A percentile compares a stretch with the other conserved stretches of the same genome.
Evolutionary conservation across 441 rosid genomes (phyloP).

Genomic region (Geranium incanum): DNA sequence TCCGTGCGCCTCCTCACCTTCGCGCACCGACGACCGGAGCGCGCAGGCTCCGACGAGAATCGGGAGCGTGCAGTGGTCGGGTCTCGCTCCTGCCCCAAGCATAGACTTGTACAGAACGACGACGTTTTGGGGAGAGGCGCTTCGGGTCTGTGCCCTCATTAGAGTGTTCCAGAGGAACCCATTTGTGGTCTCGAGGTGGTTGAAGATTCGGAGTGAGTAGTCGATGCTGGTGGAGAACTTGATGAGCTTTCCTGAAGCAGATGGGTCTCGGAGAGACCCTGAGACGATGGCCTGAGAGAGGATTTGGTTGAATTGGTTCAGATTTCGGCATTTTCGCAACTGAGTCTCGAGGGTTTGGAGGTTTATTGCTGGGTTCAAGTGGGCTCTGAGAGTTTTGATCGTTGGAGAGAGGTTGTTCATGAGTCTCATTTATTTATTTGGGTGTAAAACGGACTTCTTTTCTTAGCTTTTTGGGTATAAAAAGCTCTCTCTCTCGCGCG

Average conservation of each 20-base stretch:
- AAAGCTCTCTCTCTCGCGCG: too few relatives aligned
- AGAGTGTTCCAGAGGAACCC: constrained; percentile 44
- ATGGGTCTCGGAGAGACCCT: constrained; percentile 37
- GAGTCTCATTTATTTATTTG: too few relatives aligned
- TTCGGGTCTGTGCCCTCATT: constrained; percentile 41
- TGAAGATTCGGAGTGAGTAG: constrained; percentile 34
- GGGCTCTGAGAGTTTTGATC: constrained; percentile 11
- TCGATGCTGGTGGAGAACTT: constrained; percentile 34
- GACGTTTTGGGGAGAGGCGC: constrained; percentile 26
- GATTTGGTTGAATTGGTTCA: constrained; percentile 43
- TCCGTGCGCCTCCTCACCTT: constrained; percentile 43
- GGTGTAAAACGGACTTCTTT: too few relatives aligned
- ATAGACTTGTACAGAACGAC: constrained; percentile 36
- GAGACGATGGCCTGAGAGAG: constrained; percentile 45
- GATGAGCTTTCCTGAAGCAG: constrained; percentile 42
- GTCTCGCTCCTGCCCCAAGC: constrained; percentile 26
- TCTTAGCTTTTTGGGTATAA: too few relatives aligned
- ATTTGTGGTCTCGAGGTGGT: constrained; percentile 34
- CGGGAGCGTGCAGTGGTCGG: constrained; percentile 48
- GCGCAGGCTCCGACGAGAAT: constrained; percentile 39
- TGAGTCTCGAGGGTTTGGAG: constrained; percentile 32
- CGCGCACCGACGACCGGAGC: constrained; percentile 25
- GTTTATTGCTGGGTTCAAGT: constrained; percentile 27
- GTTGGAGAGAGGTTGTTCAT: too few relatives aligned
- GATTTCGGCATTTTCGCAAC: constrained; percentile 32